Evolutionary conservation across 495 filamentous ascomycete species (phyloP), one percentile per base, ranked within the genome.

Genomic region (Paragyromitra xinjiangensis): DNA sequence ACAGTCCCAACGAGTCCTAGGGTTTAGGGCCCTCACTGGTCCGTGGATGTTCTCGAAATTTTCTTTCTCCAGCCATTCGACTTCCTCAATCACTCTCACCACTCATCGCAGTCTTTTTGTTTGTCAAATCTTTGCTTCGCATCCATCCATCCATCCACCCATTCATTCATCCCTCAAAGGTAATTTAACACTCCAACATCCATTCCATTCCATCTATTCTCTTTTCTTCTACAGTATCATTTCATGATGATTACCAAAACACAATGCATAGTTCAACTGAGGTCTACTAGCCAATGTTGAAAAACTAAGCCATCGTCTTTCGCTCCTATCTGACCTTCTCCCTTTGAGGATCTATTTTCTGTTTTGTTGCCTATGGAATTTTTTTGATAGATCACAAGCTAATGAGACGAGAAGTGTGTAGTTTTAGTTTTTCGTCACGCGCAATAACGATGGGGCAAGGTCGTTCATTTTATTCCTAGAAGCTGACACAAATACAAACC

Each of bases 231-330:
- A 3, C 24, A 45, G 42, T 16, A 16, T 34, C 9, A 53, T 45
- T 48, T 14, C 48, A 74, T 80, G 78, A 80, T 80, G 78, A 80
- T 73, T 56, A 71, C 69, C 42, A 80, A 37, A 79, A 80, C 74
- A 77, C 73, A 80, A 80, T 80, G 80, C 80, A 81, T 81, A 81
- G 80, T 81, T 81, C 80, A 81, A 78, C 80, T 69, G 80, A 81
- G 79, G 66, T 81, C 77, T 81, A 81, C 79, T 81, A 79, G 79
- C 65, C 79, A 64, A 78, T 81, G 79, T 78, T 81, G 80, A 81
- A 71, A 80, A 80, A 81, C 48, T 26, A 79, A 72, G 74, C 79
- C 79, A 81, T 80, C 80, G 78, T 81, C 80, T 81, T 81, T 81
- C 80, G 79, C 79, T 81, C 80, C 80, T 81, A 81, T 81, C 80